Percentiles rank a stretch among this genome's conserved stretches.
Conservation (phyloP, 176 grass and related monocot genomes). For the Hsuehochloa calcarea region DNA sequence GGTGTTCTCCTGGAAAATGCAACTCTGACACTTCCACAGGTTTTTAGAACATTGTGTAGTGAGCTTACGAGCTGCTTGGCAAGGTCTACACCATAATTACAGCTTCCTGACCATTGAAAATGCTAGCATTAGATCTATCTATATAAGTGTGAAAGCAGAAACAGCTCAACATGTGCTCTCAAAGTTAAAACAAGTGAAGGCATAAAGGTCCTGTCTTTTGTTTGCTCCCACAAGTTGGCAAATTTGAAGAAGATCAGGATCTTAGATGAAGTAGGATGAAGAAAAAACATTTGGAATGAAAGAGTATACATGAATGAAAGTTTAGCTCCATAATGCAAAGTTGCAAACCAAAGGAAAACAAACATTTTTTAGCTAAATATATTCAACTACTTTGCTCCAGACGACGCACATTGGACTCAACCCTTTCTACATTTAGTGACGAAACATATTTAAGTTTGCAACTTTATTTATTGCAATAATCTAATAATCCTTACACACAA, state of each 20-base stretch:
- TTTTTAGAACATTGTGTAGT: slow-evolving; percentile 59
- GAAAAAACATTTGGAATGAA: slow-evolving; percentile 6
- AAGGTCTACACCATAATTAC: slow-evolving; percentile 80
- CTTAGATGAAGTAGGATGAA: background rate
- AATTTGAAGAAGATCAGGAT: background rate
- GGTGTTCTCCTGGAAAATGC: slow-evolving; percentile 97
- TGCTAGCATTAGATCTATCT: slow-evolving; percentile 25
- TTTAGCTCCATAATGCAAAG: slow-evolving; percentile 10
- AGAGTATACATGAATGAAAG: background rate
- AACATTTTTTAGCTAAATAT: background rate
- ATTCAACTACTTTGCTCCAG: background rate
- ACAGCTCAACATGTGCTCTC: background rate
- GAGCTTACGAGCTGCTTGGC: slow-evolving; percentile 67
- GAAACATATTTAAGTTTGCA: background rate
- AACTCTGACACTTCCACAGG: slow-evolving; percentile 85
- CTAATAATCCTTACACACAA: background rate
- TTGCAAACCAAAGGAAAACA: background rate
- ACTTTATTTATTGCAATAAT: background rate
- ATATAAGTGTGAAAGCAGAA: background rate
- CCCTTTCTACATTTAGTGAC: background rate
- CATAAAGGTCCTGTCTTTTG: background rate
- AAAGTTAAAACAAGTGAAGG: slow-evolving; percentile 11
- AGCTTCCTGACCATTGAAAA: slow-evolving; percentile 59
- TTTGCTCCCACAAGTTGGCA: background rate
- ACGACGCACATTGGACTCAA: background rate